Evolutionary conservation across 805 yeast species (phyloP), one percentile per base, ranked within the genome.

Genomic region (Saccharomycopsis olivae): DNA sequence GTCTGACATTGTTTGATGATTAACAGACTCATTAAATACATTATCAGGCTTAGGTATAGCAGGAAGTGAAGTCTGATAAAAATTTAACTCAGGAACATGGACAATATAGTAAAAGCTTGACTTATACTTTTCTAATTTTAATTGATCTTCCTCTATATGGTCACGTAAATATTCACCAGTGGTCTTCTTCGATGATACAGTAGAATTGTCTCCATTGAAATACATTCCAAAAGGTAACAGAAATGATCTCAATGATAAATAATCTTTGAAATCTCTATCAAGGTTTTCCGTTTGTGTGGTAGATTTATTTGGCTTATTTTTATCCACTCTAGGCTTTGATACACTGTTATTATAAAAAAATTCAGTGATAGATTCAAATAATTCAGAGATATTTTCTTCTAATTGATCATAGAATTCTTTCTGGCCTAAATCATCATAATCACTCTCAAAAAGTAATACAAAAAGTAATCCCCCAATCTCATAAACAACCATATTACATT

Each of bases 51-150:
- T 33, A 10, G 47, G 38, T 21, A 45, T 43, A 14, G 42, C 23
- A 19, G 48, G 48, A 18, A 45, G 19, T 15, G 48, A 45, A 3
- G 48, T 45, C 29, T 45, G 48, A 32, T 45, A 45, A 16, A 33
- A 42, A 3, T 25, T 27, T 4, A 39, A 29, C 23, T 45, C 44
- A 16, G 46, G 46, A 9, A 36, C 33, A 30, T 36, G 29, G 9
- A 45, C 39, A 17, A 45, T 23, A 29, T 45, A 45, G 25, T 45
- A 39, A 30, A 43, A 43, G 16, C 41, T 21, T 3, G 39, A 29
- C 16, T 43, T 43, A 28, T 43, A 43, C 20, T 29, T 25, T 21
- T 43, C 47, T 24, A 41, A 29, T 31, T 37, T 41, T 24, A 14
- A 19, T 13, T 31, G 23, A 16, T 41, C 45, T 23, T 39, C 42